Conservation (phyloP, 768 basidiomycete genomes). For the Lactarius quietus region DNA sequence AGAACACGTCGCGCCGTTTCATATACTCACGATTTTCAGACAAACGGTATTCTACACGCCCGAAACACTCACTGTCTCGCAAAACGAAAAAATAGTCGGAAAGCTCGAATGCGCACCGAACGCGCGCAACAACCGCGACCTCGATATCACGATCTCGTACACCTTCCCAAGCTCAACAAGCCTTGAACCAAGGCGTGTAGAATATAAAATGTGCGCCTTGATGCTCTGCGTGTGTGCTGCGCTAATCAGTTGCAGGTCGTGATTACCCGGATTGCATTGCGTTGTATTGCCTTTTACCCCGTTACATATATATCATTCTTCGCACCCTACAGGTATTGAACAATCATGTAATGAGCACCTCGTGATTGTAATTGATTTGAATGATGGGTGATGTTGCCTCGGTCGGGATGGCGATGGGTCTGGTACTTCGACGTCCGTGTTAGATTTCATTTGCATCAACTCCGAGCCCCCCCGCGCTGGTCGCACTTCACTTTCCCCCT, state of each 20-base stretch:
- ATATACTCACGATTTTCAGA: conserved; percentile 37
- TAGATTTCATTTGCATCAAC: background rate
- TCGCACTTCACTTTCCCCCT: background rate
- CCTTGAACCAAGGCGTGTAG: conserved; percentile 41
- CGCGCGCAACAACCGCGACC: conserved; percentile 87
- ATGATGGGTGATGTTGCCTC: background rate
- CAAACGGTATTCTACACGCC: conserved; percentile 99
- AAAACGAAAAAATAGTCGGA: conserved; percentile 74
- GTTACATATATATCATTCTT: background rate
- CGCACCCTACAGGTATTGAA: background rate
- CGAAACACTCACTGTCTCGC: conserved; percentile 60
- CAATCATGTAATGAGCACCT: background rate
- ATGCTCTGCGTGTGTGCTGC: conserved; percentile 37
- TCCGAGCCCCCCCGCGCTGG: background rate
- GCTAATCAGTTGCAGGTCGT: conserved; percentile 76
- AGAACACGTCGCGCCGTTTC: background rate
- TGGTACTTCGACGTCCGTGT: background rate
- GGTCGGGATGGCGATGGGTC: no score
- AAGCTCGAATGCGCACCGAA: conserved; percentile 81
- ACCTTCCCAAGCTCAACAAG: conserved; percentile 33
- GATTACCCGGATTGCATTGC: conserved; percentile 35
- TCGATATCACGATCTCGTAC: conserved; percentile 85
- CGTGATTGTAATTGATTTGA: background rate
- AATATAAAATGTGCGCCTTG: conserved; percentile 84
- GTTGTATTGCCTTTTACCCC: background rate